Evolutionary conservation across 2,329 filamentous ascomycete species (phyloP), one percentile per base, ranked within the genome.

Genomic region (Bipolaris oryzae): DNA sequence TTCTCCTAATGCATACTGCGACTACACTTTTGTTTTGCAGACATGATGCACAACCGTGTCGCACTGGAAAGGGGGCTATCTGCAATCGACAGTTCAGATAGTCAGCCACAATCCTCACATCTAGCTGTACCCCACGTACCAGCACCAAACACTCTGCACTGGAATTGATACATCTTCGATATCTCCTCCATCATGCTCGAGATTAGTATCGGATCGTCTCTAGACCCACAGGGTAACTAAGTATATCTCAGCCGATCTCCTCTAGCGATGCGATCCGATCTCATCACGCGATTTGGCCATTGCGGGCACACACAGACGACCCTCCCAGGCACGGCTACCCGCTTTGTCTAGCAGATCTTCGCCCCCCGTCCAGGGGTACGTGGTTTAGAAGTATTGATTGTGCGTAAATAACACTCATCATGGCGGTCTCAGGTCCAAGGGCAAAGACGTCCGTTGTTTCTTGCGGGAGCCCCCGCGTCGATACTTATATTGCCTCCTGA

Each of bases 401-500:
- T 44, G 49, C 43, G 43, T 46, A 23, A 13, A 42, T 21, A 38
- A 28, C 16, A 34, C 23, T 25, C 13, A 10, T 21, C 21, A 21
- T 31, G 37, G 31, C 21, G 11, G 21, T 37, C 23, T 28, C 21
- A 25, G 9, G 41, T 28, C 35, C 23, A 28, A 57, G 16, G 39
- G 38, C 45, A 38, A 54, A 20, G 21, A 37, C 45, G 39, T 33
- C 34, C 39, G 13, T 21, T 41, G 39, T 54, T 46, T 34, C 18
- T 18, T n/a, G 13, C 13, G 16, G 21, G 25, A 39, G 11, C 25
- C 13, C 16, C 25, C 46, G 25, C 41, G 13, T 13, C 11, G 7
- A 13, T 57, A 57, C 50, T 57, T 57, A 54, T 50, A 46, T 15
- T 44, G 15, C 28, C 11, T 37, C 16, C 5, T 31, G 21, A 34